phyloP scores from a whole-genome alignment of 352 stramenopile genomes.

The Phytopythium helicoides region DNA sequence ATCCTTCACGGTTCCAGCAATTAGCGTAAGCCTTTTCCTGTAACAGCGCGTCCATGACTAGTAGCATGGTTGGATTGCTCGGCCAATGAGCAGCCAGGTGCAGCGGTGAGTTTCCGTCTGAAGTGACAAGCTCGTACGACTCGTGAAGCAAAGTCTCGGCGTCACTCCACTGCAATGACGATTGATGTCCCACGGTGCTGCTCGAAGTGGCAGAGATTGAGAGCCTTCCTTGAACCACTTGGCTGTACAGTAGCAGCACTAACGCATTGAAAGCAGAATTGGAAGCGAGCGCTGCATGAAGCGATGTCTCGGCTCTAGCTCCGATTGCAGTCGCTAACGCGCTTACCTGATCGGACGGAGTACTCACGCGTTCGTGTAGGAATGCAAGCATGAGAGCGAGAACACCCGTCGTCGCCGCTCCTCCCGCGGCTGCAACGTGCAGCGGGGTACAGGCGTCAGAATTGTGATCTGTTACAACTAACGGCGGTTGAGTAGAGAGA shows the following conservation, averaged over 20 bases:
- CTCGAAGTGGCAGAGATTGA: background rate
- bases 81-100: constrained; percentile 51
- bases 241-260: constrained; percentile 32
- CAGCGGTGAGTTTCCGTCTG: constrained; percentile 36
- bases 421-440: constrained; percentile 42
- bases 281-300: constrained; percentile 42
- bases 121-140: constrained; percentile 9
- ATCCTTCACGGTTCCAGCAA: constrained; percentile 48
- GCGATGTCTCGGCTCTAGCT: constrained; percentile 25
- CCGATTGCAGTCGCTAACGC: constrained; percentile 22
- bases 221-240: constrained; percentile 10
- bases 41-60: constrained; percentile 46
- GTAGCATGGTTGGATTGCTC: constrained; percentile 26
- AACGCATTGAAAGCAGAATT: constrained; percentile 39
- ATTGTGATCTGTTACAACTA: constrained; percentile 37
- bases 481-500: constrained; percentile 23
- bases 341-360: constrained; percentile 10
- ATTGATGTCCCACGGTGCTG: background rate
- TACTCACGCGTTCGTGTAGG: constrained; percentile 14
- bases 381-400: constrained; percentile 43
- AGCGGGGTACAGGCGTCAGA: constrained; percentile 28
- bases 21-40: constrained; percentile 34
- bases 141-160: constrained; percentile 1
- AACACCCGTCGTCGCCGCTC: constrained; percentile 26
- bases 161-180: background rate